Conservation (phyloP, 1,139 yeast genomes). For the Debaryomyces nepalensis region DNA sequence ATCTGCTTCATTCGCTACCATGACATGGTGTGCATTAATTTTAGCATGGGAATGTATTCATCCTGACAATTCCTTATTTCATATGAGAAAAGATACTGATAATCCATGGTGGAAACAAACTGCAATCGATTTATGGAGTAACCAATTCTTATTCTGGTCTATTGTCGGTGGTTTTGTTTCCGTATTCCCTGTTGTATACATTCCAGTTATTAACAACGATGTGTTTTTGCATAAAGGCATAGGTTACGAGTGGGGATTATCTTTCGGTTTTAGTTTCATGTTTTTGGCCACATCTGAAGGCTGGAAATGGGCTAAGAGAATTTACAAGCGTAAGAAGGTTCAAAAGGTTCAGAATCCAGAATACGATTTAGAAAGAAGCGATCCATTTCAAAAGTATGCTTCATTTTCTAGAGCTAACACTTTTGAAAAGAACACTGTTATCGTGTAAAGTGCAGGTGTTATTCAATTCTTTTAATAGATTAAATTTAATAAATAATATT, state of each 20-base stretch:
- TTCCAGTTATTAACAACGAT: slow-evolving; percentile 77
- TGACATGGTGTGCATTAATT: slow-evolving; percentile 90
- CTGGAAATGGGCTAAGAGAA: slow-evolving; percentile 68
- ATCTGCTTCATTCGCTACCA: slow-evolving; percentile 78
- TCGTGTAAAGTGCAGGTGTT: slow-evolving; percentile 13
- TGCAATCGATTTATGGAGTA: slow-evolving; percentile 67
- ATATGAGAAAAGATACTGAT: slow-evolving; percentile 72
- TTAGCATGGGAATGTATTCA: slow-evolving; percentile 93
- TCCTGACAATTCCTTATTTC: slow-evolving; percentile 71
- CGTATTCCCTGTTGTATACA: slow-evolving; percentile 79
- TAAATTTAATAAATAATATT: not conserved
- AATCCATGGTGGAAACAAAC: slow-evolving; percentile 60
- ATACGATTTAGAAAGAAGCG: slow-evolving; percentile 62
- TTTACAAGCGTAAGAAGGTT: slow-evolving; percentile 44
- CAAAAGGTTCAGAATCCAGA: slow-evolving; percentile 58
- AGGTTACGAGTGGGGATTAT: slow-evolving; percentile 81
- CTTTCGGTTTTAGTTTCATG: slow-evolving; percentile 61
- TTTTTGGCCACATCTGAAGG: slow-evolving; percentile 64
- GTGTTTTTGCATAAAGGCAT: slow-evolving; percentile 80
- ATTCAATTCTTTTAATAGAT: slow-evolving; percentile 2
- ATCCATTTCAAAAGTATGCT: slow-evolving; percentile 67
- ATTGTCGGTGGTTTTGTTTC: slow-evolving; percentile 68
- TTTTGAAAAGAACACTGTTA: slow-evolving; percentile 23
- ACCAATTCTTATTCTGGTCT: slow-evolving; percentile 82
- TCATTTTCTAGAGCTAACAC: slow-evolving; percentile 58